Conservation (phyloP, 2,329 filamentous ascomycete genomes). For the Lachnum nothofagi region DNA sequence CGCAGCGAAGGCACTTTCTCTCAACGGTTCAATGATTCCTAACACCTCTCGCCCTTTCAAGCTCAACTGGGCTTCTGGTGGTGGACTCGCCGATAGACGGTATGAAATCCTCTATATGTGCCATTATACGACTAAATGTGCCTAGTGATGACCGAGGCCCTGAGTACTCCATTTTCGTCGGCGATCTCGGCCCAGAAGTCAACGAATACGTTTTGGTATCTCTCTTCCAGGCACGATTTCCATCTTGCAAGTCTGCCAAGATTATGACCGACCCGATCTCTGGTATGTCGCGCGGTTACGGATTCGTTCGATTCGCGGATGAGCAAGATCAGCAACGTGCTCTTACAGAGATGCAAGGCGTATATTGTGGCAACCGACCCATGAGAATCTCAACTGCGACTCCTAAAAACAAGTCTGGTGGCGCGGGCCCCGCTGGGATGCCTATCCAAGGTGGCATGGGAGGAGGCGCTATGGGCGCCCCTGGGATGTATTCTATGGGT, state of each 20-base stretch:
- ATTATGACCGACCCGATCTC: constrained; percentile 99
- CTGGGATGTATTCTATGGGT: constrained; percentile 65
- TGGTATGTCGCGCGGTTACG: constrained; percentile 94
- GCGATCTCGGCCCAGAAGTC: constrained; percentile 94
- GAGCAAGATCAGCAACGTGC: constrained; percentile 95
- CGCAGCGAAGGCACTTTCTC: constrained; percentile 80
- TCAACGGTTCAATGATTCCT: constrained; percentile 85
- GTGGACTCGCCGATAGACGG: constrained; percentile 90
- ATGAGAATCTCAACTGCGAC: constrained; percentile 98
- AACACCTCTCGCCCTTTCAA: constrained; percentile 96
- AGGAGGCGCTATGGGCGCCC: constrained; percentile 36
- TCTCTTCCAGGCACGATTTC: constrained; percentile 93
- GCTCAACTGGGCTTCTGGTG: constrained; percentile 98
- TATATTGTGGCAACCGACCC: constrained; percentile 96
- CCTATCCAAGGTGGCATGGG: constrained; percentile 46
- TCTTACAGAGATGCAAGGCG: constrained; percentile 95
- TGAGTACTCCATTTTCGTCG: constrained; percentile 96
- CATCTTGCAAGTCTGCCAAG: constrained; percentile 97
- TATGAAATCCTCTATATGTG: constrained; percentile 39
- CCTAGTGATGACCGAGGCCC: constrained; percentile 87
- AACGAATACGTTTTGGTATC: constrained; percentile 98
- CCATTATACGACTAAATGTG: constrained; percentile 6
- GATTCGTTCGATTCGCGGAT: constrained; percentile 94
- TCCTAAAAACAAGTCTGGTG: constrained; percentile 76
- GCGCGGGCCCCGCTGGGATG: constrained; percentile 49